Evolutionary conservation across 129 eudicot genomes (phyloP).

Genomic region (Saposhnikovia divaricata): DNA sequence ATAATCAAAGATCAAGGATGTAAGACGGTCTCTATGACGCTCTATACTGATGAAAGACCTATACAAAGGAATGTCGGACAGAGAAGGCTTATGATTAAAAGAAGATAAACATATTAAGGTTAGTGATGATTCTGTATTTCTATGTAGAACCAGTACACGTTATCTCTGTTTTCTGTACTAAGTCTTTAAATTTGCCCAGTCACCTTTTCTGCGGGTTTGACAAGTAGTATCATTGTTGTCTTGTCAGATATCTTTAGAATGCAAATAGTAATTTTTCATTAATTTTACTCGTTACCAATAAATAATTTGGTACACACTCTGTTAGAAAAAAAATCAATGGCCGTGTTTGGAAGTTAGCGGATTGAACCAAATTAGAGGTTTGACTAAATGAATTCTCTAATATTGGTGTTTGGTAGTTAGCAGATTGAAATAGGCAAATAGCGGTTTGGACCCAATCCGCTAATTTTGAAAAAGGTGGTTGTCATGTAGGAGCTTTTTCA

Average conservation of each 20-base stretch:
- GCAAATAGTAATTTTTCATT: background rate
- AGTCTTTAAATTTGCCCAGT: too few relatives aligned
- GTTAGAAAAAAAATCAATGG: background rate
- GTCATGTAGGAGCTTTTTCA: too few relatives aligned
- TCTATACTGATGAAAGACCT: constrained; percentile 59
- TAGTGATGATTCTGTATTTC: background rate
- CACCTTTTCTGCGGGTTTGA: background rate
- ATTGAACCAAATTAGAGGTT: too few relatives aligned
- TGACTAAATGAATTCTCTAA: too few relatives aligned
- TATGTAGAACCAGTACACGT: background rate
- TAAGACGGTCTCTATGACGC: constrained; percentile 48
- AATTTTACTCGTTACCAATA: background rate
- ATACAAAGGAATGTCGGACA: constrained; percentile 61
- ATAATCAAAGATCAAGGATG: constrained; percentile 71
- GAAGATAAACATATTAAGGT: constrained; percentile 7
- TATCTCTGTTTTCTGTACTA: too few relatives aligned
- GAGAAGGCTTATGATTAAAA: constrained; percentile 47
- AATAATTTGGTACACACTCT: background rate
- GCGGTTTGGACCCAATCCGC: too few relatives aligned
- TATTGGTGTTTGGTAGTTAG: too few relatives aligned
- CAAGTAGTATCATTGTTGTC: background rate
- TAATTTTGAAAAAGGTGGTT: too few relatives aligned
- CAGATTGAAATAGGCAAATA: too few relatives aligned
- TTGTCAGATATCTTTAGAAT: background rate
- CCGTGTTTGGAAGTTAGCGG: too few relatives aligned